A percentile compares a stretch with the other conserved stretches of the same genome.
These are phyloP conservation scores for Dillenia suffruticosa DNA, from an alignment of 164 flowering plant species.

Conservation along the genomic window DNA sequence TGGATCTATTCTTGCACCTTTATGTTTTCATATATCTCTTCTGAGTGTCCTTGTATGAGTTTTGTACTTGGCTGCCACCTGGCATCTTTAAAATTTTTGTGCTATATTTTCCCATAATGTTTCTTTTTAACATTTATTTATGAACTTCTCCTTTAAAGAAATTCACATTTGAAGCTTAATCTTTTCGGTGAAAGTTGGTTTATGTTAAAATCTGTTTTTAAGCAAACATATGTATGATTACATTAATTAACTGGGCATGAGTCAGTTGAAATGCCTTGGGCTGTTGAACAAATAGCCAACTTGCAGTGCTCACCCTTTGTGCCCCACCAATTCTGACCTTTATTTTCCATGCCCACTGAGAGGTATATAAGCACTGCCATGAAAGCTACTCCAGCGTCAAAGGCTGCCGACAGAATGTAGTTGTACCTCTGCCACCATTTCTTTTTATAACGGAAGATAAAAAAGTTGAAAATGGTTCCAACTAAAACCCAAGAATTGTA, in stretches of 20 bases:
- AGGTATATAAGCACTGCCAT: slow-evolving; percentile 78
- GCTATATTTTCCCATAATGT: too few relatives aligned
- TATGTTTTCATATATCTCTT: too few relatives aligned
- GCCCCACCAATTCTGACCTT: slow-evolving; percentile 74
- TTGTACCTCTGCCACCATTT: slow-evolving; percentile 93
- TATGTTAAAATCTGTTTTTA: too few relatives aligned
- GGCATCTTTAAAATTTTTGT: too few relatives aligned
- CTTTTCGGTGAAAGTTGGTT: slow-evolving; percentile 6
- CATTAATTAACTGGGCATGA: too few relatives aligned
- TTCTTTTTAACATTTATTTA: too few relatives aligned
- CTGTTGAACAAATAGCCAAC: slow-evolving; percentile 77
- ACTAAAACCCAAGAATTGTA: slow-evolving; percentile 74
- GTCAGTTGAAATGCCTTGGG: slow-evolving; percentile 5
- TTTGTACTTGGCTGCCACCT: too few relatives aligned
- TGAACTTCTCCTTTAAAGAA: too few relatives aligned
- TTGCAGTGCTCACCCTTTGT: slow-evolving; percentile 69
- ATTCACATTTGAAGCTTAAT: too few relatives aligned
- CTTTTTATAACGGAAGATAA: slow-evolving; percentile 72
- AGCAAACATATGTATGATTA: too few relatives aligned
- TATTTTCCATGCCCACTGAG: slow-evolving; percentile 47
- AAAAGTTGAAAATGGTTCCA: slow-evolving; percentile 85
- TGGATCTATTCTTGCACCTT: too few relatives aligned
- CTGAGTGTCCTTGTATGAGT: too few relatives aligned
- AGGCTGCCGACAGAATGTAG: slow-evolving; percentile 82
- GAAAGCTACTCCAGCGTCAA: slow-evolving; percentile 92